Percentiles rank a stretch among this genome's conserved stretches.
Conservation (phyloP, 352 stramenopile genomes). For the Aphanomyces invadans region DNA sequence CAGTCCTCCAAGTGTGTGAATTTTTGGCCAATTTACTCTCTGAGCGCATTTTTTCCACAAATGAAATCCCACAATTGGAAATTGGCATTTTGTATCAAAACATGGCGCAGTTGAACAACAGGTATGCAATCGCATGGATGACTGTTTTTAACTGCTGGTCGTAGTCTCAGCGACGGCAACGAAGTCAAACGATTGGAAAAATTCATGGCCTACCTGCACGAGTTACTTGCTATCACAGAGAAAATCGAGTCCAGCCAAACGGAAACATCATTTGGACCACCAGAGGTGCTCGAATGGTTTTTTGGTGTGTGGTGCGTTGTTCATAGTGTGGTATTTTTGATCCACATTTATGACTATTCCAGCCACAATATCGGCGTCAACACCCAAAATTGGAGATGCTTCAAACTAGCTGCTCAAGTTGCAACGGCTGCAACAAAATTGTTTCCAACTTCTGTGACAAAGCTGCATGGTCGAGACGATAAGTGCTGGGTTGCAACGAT, state of each 20-base stretch:
- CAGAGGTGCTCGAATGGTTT: conserved; percentile 21
- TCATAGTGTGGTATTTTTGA: neutral
- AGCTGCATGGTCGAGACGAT: conserved; percentile 13
- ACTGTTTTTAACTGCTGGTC: neutral
- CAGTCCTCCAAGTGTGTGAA: conserved; percentile 15
- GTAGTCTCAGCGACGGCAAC: neutral
- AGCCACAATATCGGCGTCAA: conserved; percentile 22
- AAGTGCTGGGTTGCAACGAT: conserved; percentile 18
- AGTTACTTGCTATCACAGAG: neutral
- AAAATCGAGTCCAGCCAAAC: conserved; percentile 2
- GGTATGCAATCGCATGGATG: neutral
- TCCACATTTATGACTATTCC: neutral
- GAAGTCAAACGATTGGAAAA: conserved; percentile 5
- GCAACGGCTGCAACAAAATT: neutral
- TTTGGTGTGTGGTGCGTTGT: conserved; percentile 15
- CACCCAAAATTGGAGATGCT: conserved; percentile 19
- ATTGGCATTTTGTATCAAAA: conserved; percentile 24
- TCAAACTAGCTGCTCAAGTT: conserved; percentile 4
- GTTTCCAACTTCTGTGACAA: conserved; percentile 11
- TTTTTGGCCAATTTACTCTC: neutral
- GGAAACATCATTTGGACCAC: conserved; percentile 14
- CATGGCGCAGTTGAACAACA: conserved; percentile 22
- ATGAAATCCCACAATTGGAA: conserved; percentile 1
- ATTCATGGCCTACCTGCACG: conserved; percentile 16
- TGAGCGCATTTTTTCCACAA: neutral